phyloP scores from a whole-genome alignment of 805 yeast species.

The Kazachstania psychrophila region DNA sequence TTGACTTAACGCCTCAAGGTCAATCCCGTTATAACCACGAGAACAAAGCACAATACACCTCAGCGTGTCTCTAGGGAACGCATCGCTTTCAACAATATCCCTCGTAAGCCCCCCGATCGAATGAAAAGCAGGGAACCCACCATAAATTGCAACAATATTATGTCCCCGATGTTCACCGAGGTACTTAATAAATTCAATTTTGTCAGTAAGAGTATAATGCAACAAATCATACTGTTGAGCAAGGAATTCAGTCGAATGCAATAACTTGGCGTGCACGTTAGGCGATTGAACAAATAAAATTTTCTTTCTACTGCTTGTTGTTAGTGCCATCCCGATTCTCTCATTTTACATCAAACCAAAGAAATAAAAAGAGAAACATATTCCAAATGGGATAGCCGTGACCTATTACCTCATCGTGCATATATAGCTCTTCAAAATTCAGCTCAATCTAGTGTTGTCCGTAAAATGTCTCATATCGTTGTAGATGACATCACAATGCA shows the following conservation, averaged over 20 bases:
- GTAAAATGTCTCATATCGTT: no score
- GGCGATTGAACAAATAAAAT: slow-evolving; percentile 1
- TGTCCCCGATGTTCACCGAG: no score
- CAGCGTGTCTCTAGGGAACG: slow-evolving; percentile 36
- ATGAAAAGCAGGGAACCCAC: slow-evolving; percentile 49
- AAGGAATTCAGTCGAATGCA: slow-evolving; percentile 1
- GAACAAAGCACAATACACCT: slow-evolving; percentile 46
- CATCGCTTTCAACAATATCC: slow-evolving; percentile 31
- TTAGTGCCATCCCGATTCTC: neutral
- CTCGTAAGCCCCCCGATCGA: slow-evolving; percentile 42
- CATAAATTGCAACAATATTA: slow-evolving; percentile 41
- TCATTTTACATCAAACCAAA: no score
- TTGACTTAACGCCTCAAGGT: slow-evolving; percentile 33
- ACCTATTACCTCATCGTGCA: no score
- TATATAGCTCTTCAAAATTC: no score
- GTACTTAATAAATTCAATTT: slow-evolving; percentile 12
- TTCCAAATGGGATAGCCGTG: no score
- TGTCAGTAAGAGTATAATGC: slow-evolving; percentile 9
- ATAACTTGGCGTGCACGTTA: neutral
- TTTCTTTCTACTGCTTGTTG: no score
- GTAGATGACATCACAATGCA: no score
- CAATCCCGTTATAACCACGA: slow-evolving; percentile 49
- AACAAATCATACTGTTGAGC: slow-evolving; percentile 10
- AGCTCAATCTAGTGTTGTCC: no score
- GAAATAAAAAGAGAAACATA: no score